Evolutionary conservation across 352 stramenopile genomes (phyloP).

Genomic region (Phytophthora meadii): DNA sequence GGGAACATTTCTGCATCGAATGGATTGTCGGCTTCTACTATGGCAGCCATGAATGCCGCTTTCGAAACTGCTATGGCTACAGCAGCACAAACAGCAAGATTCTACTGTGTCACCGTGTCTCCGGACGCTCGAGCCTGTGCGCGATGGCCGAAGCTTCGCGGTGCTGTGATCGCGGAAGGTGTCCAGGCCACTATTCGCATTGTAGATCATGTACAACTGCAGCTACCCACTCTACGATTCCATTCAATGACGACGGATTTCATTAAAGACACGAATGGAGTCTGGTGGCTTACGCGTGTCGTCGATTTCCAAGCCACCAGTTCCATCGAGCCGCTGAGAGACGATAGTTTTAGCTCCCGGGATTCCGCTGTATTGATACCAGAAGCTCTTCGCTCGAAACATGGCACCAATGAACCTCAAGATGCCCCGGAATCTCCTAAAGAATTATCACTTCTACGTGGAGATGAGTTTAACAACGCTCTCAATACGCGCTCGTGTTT

Average conservation of each 20-base stretch:
- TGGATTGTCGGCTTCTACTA: conserved; percentile 10
- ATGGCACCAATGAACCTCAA: conserved; percentile 32
- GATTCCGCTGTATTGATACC: conserved; percentile 59
- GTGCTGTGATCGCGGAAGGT: conserved; percentile 57
- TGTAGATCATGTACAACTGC: conserved; percentile 66
- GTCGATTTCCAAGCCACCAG: conserved; percentile 56
- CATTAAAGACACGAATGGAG: conserved; percentile 62
- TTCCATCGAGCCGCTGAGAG: conserved; percentile 18
- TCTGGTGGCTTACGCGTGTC: conserved; percentile 79
- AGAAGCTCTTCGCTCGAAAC: conserved; percentile 49
- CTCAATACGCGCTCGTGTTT: conserved; percentile 49
- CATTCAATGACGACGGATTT: conserved; percentile 69
- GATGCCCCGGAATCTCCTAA: conserved; percentile 4
- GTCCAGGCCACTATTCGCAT: conserved; percentile 59
- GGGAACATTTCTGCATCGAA: neutral
- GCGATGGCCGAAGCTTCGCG: conserved; percentile 63
- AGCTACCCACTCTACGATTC: conserved; percentile 69
- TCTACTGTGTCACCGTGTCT: conserved; percentile 52
- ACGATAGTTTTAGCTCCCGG: conserved; percentile 17
- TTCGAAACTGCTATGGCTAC: conserved; percentile 40
- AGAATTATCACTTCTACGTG: conserved; percentile 7
- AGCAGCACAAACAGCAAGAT: conserved; percentile 30
- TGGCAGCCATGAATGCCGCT: conserved; percentile 27
- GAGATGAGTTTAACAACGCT: conserved; percentile 21
- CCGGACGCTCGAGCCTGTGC: conserved; percentile 40